Conservation (phyloP, 345 rosid genomes). For the Gossypium australe region DNA sequence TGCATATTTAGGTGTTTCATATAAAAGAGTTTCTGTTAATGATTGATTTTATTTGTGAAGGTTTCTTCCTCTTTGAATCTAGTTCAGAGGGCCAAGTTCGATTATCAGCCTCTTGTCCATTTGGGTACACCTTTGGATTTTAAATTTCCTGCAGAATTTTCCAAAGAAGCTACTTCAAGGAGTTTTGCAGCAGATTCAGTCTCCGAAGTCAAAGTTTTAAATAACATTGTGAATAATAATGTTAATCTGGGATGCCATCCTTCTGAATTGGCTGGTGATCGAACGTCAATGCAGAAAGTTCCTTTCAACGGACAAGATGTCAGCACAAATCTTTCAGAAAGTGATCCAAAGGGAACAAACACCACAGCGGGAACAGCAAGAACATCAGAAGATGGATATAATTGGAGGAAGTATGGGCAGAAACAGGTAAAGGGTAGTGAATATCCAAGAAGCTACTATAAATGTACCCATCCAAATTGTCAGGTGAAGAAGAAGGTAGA, state of each 20-base stretch:
- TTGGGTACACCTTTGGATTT: constrained; percentile 25
- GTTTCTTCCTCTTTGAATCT: constrained; percentile 16
- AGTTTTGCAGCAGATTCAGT: constrained; percentile 19
- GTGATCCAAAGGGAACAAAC: constrained; percentile 25
- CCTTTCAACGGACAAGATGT: constrained; percentile 18
- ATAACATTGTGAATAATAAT: constrained; percentile 17
- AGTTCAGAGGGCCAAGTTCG: constrained; percentile 25
- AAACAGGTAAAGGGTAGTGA: constrained; percentile 64
- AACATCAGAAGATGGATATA: constrained; percentile 57
- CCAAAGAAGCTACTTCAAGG: constrained; percentile 23
- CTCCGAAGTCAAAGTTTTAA: constrained; percentile 17
- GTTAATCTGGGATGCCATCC: constrained; percentile 23
- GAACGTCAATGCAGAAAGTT: constrained; percentile 15
- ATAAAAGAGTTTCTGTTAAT: not conserved
- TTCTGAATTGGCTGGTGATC: constrained; percentile 20
- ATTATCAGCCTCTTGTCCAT: constrained; percentile 20
- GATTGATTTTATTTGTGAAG: constrained; percentile 5
- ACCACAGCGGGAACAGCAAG: constrained; percentile 27
- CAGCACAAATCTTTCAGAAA: constrained; percentile 13
- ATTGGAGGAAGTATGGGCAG: constrained; percentile 66
- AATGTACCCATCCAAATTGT: constrained; percentile 54
- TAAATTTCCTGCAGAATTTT: constrained; percentile 29
- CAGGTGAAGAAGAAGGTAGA: constrained; percentile 58
- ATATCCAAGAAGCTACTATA: constrained; percentile 59
- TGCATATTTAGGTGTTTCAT: not conserved